Conservation (phyloP, 345 rosid species). For the Laguncularia racemosa region DNA sequence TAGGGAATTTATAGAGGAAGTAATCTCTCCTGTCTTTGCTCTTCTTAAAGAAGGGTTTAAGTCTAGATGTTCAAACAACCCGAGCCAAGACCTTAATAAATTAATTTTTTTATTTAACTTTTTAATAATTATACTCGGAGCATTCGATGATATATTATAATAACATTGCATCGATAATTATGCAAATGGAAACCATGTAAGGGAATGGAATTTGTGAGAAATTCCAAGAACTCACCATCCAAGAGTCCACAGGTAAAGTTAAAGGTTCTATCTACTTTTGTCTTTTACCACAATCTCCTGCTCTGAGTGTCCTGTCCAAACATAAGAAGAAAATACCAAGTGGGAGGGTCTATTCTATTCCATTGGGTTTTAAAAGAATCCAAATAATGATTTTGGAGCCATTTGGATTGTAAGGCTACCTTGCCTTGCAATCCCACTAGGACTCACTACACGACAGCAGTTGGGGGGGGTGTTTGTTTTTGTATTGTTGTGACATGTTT, state of each 20-base stretch:
- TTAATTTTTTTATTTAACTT: no score
- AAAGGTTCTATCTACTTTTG: conserved; percentile 11
- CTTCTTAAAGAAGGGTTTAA: no score
- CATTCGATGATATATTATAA: no score
- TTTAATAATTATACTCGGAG: no score
- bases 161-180: background rate
- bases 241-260: conserved; percentile 5
- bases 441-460: conserved; percentile 39
- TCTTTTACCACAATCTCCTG: background rate
- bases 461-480: conserved; percentile 24
- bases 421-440: conserved; percentile 41
- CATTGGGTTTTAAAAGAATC: conserved; percentile 12
- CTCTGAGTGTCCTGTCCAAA: background rate
- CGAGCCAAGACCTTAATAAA: no score
- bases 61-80: no score
- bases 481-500: conserved; percentile 45
- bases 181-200: background rate
- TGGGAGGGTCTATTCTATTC: background rate
- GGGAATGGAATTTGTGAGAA: conserved; percentile 5
- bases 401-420: conserved; percentile 10
- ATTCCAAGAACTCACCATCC: conserved; percentile 2
- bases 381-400: conserved; percentile 36
- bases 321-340: conserved; percentile 6
- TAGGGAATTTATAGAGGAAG: no score
- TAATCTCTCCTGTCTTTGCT: no score